Conservation (phyloP, 805 yeast genomes). For the Citeromyces matritensis region DNA sequence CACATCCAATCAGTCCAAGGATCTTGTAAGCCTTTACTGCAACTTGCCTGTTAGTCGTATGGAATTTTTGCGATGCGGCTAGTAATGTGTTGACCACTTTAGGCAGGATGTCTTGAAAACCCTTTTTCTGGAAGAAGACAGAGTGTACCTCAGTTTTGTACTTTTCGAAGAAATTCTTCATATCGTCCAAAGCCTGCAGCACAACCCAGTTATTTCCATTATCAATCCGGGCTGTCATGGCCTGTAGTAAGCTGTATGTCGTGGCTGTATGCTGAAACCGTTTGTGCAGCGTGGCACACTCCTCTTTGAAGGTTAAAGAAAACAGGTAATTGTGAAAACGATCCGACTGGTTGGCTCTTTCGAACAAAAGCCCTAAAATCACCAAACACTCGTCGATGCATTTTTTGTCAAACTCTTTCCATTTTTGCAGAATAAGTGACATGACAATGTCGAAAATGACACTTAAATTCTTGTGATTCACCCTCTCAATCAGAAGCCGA, state of each 20-base stretch:
- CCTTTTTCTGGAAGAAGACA: conserved; percentile 19
- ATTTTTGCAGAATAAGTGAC: conserved; percentile 59
- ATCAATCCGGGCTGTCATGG: conserved; percentile 37
- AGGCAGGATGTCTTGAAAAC: conserved; percentile 19
- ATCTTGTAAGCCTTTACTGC: conserved; percentile 52
- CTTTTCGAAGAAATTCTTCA: conserved; percentile 33
- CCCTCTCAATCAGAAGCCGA: conserved; percentile 38
- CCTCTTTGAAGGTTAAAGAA: conserved; percentile 30
- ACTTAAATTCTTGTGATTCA: conserved; percentile 40
- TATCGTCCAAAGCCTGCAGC: conserved; percentile 53
- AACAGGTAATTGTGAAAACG: conserved; percentile 30
- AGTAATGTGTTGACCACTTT: conserved; percentile 35
- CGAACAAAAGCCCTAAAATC: no score
- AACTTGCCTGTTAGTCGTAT: conserved; percentile 27
- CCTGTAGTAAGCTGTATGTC: conserved; percentile 22
- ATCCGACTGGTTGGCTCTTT: no score
- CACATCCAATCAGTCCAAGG: conserved; percentile 62
- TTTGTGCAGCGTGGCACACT: conserved; percentile 11
- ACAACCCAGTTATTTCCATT: conserved; percentile 61
- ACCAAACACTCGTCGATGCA: conserved; percentile 29
- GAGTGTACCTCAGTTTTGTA: conserved; percentile 35
- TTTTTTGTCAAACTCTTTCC: conserved; percentile 31
- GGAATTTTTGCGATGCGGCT: conserved; percentile 41
- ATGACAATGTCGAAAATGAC: conserved; percentile 62
- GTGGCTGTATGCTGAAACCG: conserved; percentile 1